These are phyloP conservation scores for Auriculariales sp. DNA, from an alignment of 768 basidiomycete genomes.

Conservation along the genomic window DNA sequence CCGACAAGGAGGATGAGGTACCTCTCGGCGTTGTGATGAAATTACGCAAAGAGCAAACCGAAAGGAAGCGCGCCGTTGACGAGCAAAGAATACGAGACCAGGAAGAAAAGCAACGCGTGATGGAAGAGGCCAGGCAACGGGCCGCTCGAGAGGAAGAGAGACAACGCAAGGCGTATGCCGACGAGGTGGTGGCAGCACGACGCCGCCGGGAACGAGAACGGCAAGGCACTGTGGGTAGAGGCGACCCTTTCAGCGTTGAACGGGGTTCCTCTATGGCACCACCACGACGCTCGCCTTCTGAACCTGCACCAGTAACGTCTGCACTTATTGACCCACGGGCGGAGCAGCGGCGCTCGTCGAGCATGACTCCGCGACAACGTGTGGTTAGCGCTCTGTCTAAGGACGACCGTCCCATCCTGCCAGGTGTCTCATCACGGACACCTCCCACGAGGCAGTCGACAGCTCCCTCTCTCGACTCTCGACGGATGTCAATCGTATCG, in stretches of 20 bases:
- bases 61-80: conserved; percentile 62
- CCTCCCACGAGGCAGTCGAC: no score
- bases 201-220: conserved; percentile 43
- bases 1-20: conserved; percentile 51
- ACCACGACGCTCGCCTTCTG: neutral
- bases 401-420: no score
- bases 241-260: neutral
- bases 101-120: conserved; percentile 38
- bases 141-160: conserved; percentile 35
- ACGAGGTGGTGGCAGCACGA: conserved; percentile 48
- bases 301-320: neutral
- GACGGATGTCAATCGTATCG: no score
- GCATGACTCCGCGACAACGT: neutral
- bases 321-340: neutral
- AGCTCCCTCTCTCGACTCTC: no score
- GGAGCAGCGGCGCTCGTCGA: neutral
- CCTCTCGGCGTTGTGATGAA: conserved; percentile 51
- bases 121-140: conserved; percentile 24
- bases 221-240: neutral
- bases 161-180: conserved; percentile 35
- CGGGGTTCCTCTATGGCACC: neutral
- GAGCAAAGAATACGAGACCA: conserved; percentile 42
- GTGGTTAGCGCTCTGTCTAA: neutral
- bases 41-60: conserved; percentile 25
- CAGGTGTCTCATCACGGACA: no score